Evolutionary conservation across 2,329 filamentous ascomycete species (phyloP).

Genomic region (Achaetomium macrosporum): DNA sequence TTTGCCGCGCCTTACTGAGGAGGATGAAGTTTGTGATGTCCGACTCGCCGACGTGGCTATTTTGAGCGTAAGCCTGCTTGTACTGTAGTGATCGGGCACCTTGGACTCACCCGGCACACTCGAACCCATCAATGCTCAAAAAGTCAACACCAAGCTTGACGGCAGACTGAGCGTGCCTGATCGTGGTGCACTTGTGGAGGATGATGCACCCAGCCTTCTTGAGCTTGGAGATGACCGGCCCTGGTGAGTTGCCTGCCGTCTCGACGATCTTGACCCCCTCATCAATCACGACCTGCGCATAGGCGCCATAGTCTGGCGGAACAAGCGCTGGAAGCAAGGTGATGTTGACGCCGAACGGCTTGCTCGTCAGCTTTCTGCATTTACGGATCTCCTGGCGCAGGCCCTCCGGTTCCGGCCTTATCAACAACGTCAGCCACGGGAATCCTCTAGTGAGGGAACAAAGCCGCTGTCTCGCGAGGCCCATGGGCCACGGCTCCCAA

Average conservation of each 20-base stretch:
- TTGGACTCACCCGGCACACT: constrained; percentile 65
- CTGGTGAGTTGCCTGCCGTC: constrained; percentile 55
- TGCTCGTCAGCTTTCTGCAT: constrained; percentile 71
- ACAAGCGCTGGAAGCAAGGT: constrained; percentile 86
- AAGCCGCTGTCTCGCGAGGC: not conserved
- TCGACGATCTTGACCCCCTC: constrained; percentile 89
- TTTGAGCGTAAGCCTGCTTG: not conserved
- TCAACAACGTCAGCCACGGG: not conserved
- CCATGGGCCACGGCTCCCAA: not conserved
- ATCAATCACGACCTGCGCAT: constrained; percentile 87
- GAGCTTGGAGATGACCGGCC: constrained; percentile 81
- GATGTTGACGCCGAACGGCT: constrained; percentile 89
- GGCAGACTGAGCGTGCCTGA: constrained; percentile 85
- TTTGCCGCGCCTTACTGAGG: constrained; percentile 76
- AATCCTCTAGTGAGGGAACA: too few species aligned
- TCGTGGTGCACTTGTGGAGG: constrained; percentile 96
- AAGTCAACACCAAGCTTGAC: constrained; percentile 96
- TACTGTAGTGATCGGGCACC: not conserved
- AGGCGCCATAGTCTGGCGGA: constrained; percentile 86
- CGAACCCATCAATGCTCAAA: constrained; percentile 93
- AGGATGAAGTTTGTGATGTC: constrained; percentile 91
- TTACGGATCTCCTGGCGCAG: constrained; percentile 88
- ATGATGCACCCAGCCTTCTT: constrained; percentile 75
- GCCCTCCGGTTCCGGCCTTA: constrained; percentile 73
- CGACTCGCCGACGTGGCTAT: constrained; percentile 70